Percentiles rank a stretch among this genome's conserved stretches.
Evolutionary conservation across 805 yeast genomes (phyloP).

Genomic region (Candida parachauliodes): DNA sequence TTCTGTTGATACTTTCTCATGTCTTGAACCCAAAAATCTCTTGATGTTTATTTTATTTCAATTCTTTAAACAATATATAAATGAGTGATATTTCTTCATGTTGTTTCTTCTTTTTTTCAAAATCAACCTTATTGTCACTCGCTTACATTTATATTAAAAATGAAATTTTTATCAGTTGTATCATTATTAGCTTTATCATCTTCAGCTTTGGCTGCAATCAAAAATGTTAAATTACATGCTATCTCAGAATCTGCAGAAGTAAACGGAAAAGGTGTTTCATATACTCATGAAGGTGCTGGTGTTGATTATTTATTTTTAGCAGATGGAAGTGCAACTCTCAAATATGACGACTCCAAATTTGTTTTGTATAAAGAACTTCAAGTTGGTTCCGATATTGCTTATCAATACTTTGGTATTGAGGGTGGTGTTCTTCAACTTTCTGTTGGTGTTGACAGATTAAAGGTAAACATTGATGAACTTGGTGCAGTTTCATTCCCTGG

Average conservation of each 20-base stretch:
- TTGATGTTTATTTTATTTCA: too few species aligned
- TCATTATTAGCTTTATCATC: slow-evolving; percentile 9
- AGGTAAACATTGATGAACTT: slow-evolving; percentile 9
- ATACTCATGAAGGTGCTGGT: slow-evolving; percentile 45
- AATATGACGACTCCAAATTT: slow-evolving; percentile 16
- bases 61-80: too few species aligned
- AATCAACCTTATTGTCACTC: slow-evolving; percentile 2
- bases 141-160: slow-evolving; percentile 4
- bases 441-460: slow-evolving; percentile 9
- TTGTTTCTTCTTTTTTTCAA: background rate
- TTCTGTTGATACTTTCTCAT: background rate
- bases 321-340: slow-evolving; percentile 12
- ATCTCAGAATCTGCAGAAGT: slow-evolving; percentile 23
- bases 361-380: slow-evolving; percentile 5
- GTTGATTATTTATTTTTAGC: slow-evolving; percentile 36
- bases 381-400: slow-evolving; percentile 1
- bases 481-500: slow-evolving; percentile 13
- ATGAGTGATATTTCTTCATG: background rate
- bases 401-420: slow-evolving; percentile 6
- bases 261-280: slow-evolving; percentile 24
- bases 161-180: slow-evolving; percentile 6
- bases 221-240: slow-evolving; percentile 17
- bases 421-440: slow-evolving; percentile 12
- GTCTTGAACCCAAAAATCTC: too few species aligned
- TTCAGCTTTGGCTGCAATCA: slow-evolving; percentile 9